A percentile compares a stretch with the other conserved stretches of the same genome.
Evolutionary conservation across 2,329 filamentous ascomycete species (phyloP).

Genomic region (Xylariaceae sp.): DNA sequence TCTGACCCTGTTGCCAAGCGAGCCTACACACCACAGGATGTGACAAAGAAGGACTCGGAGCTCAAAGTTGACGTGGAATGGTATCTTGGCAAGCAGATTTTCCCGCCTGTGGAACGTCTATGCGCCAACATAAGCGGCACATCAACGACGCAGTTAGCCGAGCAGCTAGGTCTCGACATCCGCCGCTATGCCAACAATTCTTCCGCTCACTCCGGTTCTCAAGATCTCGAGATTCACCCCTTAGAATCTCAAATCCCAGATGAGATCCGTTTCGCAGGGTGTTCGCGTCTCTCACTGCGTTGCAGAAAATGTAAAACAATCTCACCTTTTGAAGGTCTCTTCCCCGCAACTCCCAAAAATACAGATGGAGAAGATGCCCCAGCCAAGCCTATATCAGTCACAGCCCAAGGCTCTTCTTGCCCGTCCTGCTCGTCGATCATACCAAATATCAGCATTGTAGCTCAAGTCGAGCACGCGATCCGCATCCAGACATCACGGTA

Average conservation of each 20-base stretch:
- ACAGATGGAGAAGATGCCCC: no score
- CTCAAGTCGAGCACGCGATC: slow-evolving; percentile 83
- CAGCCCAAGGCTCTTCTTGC: slow-evolving; percentile 73
- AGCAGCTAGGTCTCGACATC: slow-evolving; percentile 88
- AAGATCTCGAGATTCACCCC: slow-evolving; percentile 75
- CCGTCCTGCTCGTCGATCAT: slow-evolving; percentile 63
- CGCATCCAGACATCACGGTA: slow-evolving; percentile 75
- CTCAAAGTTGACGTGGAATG: slow-evolving; percentile 92
- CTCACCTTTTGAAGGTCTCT: slow-evolving; percentile 73
- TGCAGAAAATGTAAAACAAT: slow-evolving; percentile 76
- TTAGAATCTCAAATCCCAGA: slow-evolving; percentile 94
- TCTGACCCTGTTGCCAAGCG: slow-evolving; percentile 78
- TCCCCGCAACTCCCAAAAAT: slow-evolving; percentile 44
- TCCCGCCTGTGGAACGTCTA: slow-evolving; percentile 94
- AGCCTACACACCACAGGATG: slow-evolving; percentile 81
- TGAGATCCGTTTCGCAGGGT: slow-evolving; percentile 80
- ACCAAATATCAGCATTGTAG: slow-evolving; percentile 68
- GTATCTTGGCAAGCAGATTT: slow-evolving; percentile 97
- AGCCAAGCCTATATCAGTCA: slow-evolving; percentile 48
- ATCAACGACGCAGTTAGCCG: slow-evolving; percentile 82
- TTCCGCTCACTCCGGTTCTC: slow-evolving; percentile 39
- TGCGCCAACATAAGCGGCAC: slow-evolving; percentile 95
- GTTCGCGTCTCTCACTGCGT: slow-evolving; percentile 69
- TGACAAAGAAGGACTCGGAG: slow-evolving; percentile 69
- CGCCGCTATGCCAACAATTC: slow-evolving; percentile 74